These are phyloP conservation scores for Saturnispora ahearnii DNA, from an alignment of 805 yeast genomes.

Conservation along the genomic window DNA sequence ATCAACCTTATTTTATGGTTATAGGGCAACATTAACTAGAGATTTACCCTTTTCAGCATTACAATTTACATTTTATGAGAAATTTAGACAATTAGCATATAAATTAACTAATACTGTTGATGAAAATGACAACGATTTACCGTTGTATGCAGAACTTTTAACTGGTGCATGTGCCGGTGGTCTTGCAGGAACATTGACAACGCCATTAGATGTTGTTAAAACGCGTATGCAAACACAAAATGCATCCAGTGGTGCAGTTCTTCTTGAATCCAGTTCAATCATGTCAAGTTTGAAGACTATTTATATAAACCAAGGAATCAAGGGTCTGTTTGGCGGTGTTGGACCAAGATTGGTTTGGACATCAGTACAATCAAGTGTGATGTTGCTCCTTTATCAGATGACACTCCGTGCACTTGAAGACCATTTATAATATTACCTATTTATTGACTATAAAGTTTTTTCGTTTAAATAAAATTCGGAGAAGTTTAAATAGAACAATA, in stretches of 20 bases:
- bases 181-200: constrained; percentile 77
- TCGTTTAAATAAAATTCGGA: background rate
- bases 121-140: constrained; percentile 29
- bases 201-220: constrained; percentile 87
- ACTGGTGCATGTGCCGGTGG: constrained; percentile 98
- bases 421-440: constrained; percentile 3
- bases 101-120: constrained; percentile 14
- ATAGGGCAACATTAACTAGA: constrained; percentile 85
- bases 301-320: constrained; percentile 62
- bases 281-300: constrained; percentile 44
- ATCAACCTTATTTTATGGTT: constrained; percentile 75
- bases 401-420: constrained; percentile 45
- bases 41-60: constrained; percentile 94
- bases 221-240: constrained; percentile 88
- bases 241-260: constrained; percentile 15
- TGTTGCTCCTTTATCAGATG: constrained; percentile 81
- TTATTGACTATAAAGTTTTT: background rate
- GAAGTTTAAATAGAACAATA: background rate
- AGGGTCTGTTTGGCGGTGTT: constrained; percentile 85
- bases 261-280: constrained; percentile 36
- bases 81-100: constrained; percentile 57
- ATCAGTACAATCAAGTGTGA: constrained; percentile 85
- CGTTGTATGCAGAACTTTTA: constrained; percentile 52
- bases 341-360: constrained; percentile 98
- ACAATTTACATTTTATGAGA: constrained; percentile 93